Evolutionary conservation across 306 rosid species (phyloP).

Genomic region (Malus sylvestris): DNA sequence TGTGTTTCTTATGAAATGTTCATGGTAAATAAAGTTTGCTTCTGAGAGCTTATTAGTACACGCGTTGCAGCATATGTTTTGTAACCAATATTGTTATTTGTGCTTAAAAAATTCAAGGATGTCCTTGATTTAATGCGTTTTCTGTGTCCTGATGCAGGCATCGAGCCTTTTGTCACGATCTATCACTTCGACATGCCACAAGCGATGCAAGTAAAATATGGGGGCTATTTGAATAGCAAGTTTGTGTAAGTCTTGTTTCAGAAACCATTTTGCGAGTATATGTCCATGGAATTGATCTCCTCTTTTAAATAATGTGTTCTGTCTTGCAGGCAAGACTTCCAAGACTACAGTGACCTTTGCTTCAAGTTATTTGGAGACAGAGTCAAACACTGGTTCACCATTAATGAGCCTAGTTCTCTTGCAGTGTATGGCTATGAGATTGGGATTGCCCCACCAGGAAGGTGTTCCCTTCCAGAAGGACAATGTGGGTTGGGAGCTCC

Average conservation of each 20-base stretch:
- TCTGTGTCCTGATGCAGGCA: conserved; percentile 4
- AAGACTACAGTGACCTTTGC: conserved; percentile 33
- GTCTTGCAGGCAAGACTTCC: conserved; percentile 14
- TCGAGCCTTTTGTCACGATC: conserved; percentile 21
- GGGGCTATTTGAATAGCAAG: conserved; percentile 8
- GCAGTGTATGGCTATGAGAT: conserved; percentile 17
- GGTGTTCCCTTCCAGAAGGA: conserved; percentile 35
- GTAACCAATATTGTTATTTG: too few species aligned
- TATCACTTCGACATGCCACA: conserved; percentile 19
- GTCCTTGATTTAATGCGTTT: neutral
- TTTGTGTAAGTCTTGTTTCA: conserved; percentile 3
- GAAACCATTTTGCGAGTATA: neutral
- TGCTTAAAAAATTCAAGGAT: neutral
- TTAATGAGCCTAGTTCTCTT: conserved; percentile 30
- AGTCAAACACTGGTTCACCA: conserved; percentile 46
- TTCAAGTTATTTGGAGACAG: conserved; percentile 49
- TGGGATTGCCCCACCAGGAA: conserved; percentile 41
- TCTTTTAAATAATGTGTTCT: too few species aligned
- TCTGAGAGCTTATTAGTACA: too few species aligned
- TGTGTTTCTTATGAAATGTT: too few species aligned
- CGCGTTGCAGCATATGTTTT: too few species aligned
- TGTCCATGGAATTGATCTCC: neutral
- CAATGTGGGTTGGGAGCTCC: conserved; percentile 11
- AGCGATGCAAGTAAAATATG: conserved; percentile 18
- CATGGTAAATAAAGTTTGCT: too few species aligned